These are phyloP conservation scores for Epipyxis sp. DNA, from an alignment of 108 stramenopile genomes.

Conservation along the genomic window DNA sequence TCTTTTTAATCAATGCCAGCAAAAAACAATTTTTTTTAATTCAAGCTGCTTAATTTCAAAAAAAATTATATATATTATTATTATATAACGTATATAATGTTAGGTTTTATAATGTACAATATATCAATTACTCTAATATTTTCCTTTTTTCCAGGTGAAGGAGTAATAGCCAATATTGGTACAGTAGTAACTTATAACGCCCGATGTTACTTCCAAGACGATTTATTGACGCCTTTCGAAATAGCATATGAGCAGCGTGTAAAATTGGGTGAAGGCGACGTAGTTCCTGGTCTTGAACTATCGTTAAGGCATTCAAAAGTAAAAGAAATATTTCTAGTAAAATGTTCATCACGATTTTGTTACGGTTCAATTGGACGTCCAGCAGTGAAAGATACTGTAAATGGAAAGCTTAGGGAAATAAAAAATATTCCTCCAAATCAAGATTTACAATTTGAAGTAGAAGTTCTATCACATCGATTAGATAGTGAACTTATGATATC, in stretches of 20 bases:
- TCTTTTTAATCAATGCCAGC: too few relatives aligned
- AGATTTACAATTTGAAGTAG: neutral
- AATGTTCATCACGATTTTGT: neutral
- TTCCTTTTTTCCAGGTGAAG: too few relatives aligned
- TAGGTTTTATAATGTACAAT: too few relatives aligned
- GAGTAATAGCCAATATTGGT: too few relatives aligned
- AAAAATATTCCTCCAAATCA: neutral
- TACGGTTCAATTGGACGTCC: neutral
- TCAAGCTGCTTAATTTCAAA: too few relatives aligned
- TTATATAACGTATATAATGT: too few relatives aligned
- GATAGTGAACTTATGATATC: neutral
- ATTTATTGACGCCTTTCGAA: constrained; percentile 21
- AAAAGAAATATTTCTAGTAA: neutral
- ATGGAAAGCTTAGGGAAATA: too few relatives aligned
- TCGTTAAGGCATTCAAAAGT: neutral
- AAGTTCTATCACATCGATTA: neutral
- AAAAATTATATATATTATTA: too few relatives aligned
- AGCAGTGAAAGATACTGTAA: neutral
- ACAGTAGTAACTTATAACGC: too few relatives aligned
- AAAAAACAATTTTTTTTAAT: too few relatives aligned
- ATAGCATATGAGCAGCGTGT: neutral
- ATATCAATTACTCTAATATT: too few relatives aligned
- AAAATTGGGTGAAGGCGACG: neutral
- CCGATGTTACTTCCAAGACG: too few relatives aligned
- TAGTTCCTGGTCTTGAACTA: neutral